Evolutionary conservation across 2,329 filamentous ascomycete genomes (phyloP), one percentile per base, ranked within the genome.

Genomic region (Helotiales sp.): DNA sequence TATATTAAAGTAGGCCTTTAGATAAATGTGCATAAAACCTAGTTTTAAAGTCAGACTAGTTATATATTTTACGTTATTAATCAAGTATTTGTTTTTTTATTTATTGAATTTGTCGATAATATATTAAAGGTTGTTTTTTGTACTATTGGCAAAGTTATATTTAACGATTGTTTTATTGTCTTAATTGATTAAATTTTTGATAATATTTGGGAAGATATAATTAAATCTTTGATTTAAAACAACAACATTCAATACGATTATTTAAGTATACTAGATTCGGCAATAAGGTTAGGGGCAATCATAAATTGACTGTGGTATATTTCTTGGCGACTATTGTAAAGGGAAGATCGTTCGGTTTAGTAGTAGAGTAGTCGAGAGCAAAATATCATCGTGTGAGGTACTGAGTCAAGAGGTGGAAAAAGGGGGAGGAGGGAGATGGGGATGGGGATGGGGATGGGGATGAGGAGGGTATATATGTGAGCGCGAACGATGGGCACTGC

Each of bases 121-220:
- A 22, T 40, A 58, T 22, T 61, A 43, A 69, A n/a, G 63, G 58
- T 69, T 69, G 17, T 67, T 50, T 50, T 64, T 63, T 2, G 65
- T 69, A 30, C 26, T 58, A 61, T 70, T 59, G 37, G 59, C 45
- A 64, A 68, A 65, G 20, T 66, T 69, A 26, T 2, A 2, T 43
- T 66, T 63, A 11, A 65, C 45, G 34, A 59, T 66, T 30, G 63
- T 69, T 59, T 65, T 30, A 28, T 62, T 58, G 30, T 61, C 22
- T 58, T 68, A 17, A 49, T 65, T 62, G 62, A 68, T 65, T 6
- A 65, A 57, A 28, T n/a, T 62, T 65, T 57, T 65, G 43, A 61
- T 64, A 64, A 58, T 64, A 64, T 61, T 67, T 47, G 45, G 65
- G 61, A 64, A 54, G n/a, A n/a, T n/a, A n/a, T n/a, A n/a, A n/a